Evolutionary conservation across 441 rosid genomes (phyloP).

Genomic region (Hypseocharis bilobata): DNA sequence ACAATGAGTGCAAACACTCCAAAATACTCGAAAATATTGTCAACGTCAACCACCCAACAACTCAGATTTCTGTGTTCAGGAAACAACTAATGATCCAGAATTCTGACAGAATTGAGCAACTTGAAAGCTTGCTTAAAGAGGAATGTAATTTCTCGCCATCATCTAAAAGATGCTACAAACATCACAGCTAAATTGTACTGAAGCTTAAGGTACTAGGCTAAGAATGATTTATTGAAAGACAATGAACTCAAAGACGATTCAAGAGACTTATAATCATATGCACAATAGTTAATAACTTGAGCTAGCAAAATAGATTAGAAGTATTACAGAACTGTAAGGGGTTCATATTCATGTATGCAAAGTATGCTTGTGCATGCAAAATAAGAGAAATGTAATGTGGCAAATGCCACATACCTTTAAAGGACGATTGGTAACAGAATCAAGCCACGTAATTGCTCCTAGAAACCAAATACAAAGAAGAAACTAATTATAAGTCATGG

Average conservation of each 20-base stretch:
- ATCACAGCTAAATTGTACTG: background rate
- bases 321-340: background rate
- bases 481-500: slow-evolving; percentile 5
- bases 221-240: background rate
- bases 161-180: background rate
- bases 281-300: background rate
- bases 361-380: background rate
- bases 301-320: background rate
- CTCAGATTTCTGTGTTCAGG: background rate
- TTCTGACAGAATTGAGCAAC: background rate
- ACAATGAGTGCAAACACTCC: no score
- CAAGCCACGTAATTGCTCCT: slow-evolving; percentile 82
- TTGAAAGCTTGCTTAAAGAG: background rate
- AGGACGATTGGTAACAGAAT: slow-evolving; percentile 81
- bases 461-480: slow-evolving; percentile 16
- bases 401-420: slow-evolving; percentile 46
- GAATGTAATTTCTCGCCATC: background rate
- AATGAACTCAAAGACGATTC: background rate
- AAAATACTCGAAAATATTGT: background rate
- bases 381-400: background rate
- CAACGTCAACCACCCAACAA: background rate
- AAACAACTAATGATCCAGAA: background rate
- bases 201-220: background rate
- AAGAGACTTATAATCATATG: background rate
- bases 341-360: background rate